Base-by-base conservation (phyloP, 2,329 filamentous ascomycete species). In the Ambrosiella xylebori region DNA sequence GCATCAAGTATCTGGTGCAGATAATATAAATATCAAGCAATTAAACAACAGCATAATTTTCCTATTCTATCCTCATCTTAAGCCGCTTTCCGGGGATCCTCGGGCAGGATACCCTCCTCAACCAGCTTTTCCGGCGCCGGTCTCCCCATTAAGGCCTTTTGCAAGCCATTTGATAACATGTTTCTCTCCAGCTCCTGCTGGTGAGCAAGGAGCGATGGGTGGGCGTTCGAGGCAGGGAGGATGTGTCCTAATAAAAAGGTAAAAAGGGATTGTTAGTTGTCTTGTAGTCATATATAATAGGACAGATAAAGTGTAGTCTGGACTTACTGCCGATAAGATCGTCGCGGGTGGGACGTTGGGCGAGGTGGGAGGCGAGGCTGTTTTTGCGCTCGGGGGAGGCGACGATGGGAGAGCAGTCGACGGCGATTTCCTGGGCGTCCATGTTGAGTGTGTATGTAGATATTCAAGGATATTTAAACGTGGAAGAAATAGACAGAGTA, bases 121-220 rank as follows among this genome's bases (percentile, higher is more conserved):
- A 95, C 76, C 62, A 95, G 74, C 55, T 85, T 77, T 63, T 89
- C 86, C 9, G 86, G 85, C 40, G 79, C 76, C 1, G 90, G 90
- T 17, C 90, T 79, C 65, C 84, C 78, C 66, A 85, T 79, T 62
- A 96, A 81, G 69, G 90, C 90, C 66, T 94, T 88, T 70, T 95
- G 93, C 62, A 96, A 76, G 58, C 78, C 85, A 69, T 95, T 87
- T 61, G 82, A 85, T 12, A 85, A 80, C 89, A 96, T 95, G 69
- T 88, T 84, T 68, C 84, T 88, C 70, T 89, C 81, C 45, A 96
- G 81, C 70, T 89, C 81, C 47, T 96, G 81, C 70, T 93, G 88
- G 62, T 88, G 81, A 58, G 84, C 88, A 67, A 85, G 82, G 57
- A 96, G 74, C 1, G 84, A 79, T 0, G 90, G 89, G 0, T 89